These are phyloP conservation scores for Physocladia obscura DNA, from an alignment of 192 early-diverging fungal genomes.

Conservation along the genomic window DNA sequence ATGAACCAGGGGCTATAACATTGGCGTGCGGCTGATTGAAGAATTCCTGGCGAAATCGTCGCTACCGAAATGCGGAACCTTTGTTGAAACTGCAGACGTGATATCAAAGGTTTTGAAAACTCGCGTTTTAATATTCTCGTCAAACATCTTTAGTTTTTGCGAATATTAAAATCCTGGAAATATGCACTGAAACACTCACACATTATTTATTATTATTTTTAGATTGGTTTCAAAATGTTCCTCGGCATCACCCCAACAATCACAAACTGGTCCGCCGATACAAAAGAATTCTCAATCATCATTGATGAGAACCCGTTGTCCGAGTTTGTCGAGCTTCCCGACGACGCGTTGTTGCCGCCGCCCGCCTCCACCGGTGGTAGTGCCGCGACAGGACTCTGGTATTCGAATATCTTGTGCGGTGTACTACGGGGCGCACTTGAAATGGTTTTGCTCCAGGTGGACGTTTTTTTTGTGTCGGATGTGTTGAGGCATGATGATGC, in stretches of 20 bases:
- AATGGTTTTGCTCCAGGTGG: constrained; percentile 92
- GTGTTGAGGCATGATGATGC: constrained; percentile 81
- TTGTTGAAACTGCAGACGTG: constrained; percentile 89
- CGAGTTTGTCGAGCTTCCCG: constrained; percentile 96
- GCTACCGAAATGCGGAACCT: constrained; percentile 80
- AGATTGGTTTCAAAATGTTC: constrained; percentile 95
- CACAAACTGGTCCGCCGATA: constrained; percentile 77
- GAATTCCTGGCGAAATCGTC: constrained; percentile 87
- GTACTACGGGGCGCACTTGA: constrained; percentile 92
- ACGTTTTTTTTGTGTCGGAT: constrained; percentile 81
- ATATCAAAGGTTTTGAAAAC: constrained; percentile 87
- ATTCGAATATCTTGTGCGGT: constrained; percentile 93
- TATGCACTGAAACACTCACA: no score
- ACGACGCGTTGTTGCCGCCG: constrained; percentile 50
- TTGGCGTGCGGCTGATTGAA: constrained; percentile 91
- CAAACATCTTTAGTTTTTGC: no score
- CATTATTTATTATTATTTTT: background rate
- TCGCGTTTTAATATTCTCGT: no score
- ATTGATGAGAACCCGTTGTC: constrained; percentile 95
- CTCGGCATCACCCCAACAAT: constrained; percentile 85
- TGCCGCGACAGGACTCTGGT: constrained; percentile 84
- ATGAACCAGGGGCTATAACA: constrained; percentile 89
- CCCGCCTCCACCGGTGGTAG: no score
- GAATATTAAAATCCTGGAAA: no score
- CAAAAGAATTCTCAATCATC: constrained; percentile 88